Percentiles rank a stretch among this genome's conserved stretches.
Evolutionary conservation across 2,329 filamentous ascomycete genomes (phyloP).

Genomic region (Diaporthe citri): DNA sequence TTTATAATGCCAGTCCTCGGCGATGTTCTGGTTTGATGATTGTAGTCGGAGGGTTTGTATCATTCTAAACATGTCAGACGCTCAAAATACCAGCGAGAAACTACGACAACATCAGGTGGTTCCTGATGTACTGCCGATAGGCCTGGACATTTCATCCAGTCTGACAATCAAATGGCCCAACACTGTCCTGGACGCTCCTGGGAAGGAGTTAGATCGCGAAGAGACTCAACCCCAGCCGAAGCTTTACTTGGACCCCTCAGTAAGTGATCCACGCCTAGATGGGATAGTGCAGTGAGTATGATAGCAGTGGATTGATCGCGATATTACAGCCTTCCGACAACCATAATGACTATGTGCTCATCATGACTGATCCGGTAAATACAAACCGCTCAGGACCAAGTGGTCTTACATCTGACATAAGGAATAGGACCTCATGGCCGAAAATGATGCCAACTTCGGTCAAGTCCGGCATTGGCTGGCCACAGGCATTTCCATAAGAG

Average conservation of each 20-base stretch:
- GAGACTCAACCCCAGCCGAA: background rate
- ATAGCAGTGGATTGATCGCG: background rate
- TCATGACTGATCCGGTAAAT: constrained; percentile 13
- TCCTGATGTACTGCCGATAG: background rate
- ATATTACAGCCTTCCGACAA: background rate
- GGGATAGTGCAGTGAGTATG: no score
- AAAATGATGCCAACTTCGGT: background rate
- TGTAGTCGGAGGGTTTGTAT: background rate
- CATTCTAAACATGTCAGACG: background rate
- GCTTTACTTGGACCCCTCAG: background rate
- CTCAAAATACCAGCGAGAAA: background rate
- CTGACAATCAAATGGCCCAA: background rate
- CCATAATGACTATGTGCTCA: background rate
- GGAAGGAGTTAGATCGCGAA: background rate
- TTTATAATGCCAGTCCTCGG: background rate
- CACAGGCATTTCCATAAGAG: background rate
- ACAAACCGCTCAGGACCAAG: background rate
- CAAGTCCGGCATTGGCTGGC: background rate
- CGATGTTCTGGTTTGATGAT: background rate
- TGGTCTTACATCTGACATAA: background rate
- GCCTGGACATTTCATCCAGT: background rate
- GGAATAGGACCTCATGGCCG: background rate
- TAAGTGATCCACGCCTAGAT: background rate
- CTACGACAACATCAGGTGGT: background rate
- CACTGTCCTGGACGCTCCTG: background rate